phyloP scores from a whole-genome alignment of 2,329 filamentous ascomycete genomes.

The Didymella lethalis region DNA sequence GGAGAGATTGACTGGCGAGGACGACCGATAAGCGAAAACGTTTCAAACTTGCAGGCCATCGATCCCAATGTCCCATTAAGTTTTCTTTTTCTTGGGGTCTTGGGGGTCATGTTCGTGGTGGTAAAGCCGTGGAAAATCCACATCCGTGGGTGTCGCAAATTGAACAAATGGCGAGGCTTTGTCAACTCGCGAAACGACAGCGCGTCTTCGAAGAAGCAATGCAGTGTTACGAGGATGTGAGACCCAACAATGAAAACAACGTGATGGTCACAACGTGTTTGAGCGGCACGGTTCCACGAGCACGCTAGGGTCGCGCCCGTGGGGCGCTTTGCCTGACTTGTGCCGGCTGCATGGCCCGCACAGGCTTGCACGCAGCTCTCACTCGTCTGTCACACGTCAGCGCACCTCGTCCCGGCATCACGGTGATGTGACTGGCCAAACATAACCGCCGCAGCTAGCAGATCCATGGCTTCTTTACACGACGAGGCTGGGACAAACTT shows the following conservation, averaged over 20 bases:
- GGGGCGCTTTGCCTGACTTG: constrained; percentile 10
- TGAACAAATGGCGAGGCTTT: not conserved
- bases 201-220: constrained; percentile 7
- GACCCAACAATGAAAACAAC: constrained; percentile 4
- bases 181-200: constrained; percentile 1
- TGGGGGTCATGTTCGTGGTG: not conserved
- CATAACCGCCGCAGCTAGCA: constrained; percentile 24
- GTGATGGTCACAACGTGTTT: constrained; percentile 11
- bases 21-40: not conserved
- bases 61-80: not conserved
- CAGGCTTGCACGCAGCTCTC: constrained; percentile 20
- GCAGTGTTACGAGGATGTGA: constrained; percentile 12
- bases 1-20: not conserved
- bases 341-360: constrained; percentile 13
- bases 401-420: constrained; percentile 18
- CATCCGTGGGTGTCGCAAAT: not conserved
- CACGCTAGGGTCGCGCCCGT: constrained; percentile 14
- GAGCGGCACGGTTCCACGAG: constrained; percentile 8
- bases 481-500: constrained; percentile 20
- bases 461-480: constrained; percentile 16
- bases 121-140: not conserved
- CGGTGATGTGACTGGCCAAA: constrained; percentile 20
- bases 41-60: not conserved
- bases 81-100: not conserved
- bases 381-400: constrained; percentile 24